Evolutionary conservation across 2,329 filamentous ascomycete species (phyloP), one percentile per base, ranked within the genome.

Genomic region (Fusarium lyarnte): DNA sequence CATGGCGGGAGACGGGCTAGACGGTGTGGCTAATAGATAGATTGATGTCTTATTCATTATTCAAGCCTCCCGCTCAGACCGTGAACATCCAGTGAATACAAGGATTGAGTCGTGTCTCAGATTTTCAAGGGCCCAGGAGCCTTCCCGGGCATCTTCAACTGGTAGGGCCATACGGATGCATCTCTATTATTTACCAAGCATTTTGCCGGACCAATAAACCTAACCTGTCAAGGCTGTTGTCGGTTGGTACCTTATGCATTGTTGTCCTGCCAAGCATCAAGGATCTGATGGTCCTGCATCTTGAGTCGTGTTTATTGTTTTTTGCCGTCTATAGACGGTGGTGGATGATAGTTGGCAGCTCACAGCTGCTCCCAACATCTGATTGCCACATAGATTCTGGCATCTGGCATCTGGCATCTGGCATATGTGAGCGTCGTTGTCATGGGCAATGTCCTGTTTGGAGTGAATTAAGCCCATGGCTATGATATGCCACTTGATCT

Each of bases 211-310:
- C 60, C 59, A 70, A 53, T 55, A 19, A 58, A 46, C 43, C 38
- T 51, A 35, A 52, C 39, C 36, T 52, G 36, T 54, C 29, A 45
- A 66, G 21, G 27, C 36, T 58, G 42, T 38, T 61, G 69, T 58
- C 51, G 38, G 69, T 54, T 52, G 47, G 59, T 67, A 51, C 45
- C 33, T 60, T 36, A 36, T 58, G 62, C 70, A 61, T 68, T 67
- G 70, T 73, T 68, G 70, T 63, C 70, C 70, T 42, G 70, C 58
- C 70, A 71, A 67, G 66, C 29, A 46, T 66, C 66, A 59, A 73
- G 66, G 70, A 61, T 73, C 35, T 64, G 38, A 41, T 46, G 29
- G 45, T 54, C 42, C 62, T 58, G 43, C 33, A 57, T 63, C 45
- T 71, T 58, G 54, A 67, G 46, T 53, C 47, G 49, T 69, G 66